Evolutionary conservation across 225 moss, liverwort and hornwort genomes (phyloP).

Genomic region (Pseudisothecium myosuroides): DNA sequence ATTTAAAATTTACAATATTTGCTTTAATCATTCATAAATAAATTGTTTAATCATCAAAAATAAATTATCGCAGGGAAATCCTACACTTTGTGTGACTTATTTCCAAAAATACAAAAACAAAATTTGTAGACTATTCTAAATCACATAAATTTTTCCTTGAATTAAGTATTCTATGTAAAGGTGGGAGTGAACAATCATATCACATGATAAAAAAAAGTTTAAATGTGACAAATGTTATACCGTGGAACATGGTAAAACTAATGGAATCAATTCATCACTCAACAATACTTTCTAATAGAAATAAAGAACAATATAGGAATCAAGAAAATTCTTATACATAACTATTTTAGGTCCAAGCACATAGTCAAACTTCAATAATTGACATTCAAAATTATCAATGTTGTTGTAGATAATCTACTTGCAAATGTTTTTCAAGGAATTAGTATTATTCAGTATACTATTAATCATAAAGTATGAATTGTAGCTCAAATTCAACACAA

Average conservation of each 20-base stretch:
- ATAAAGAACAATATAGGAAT: background rate
- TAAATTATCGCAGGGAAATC: accelerated
- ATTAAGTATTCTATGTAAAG: background rate
- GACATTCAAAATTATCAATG: background rate
- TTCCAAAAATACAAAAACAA: too few species aligned
- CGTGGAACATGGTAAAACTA: background rate
- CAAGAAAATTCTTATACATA: background rate
- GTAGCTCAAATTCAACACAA: background rate
- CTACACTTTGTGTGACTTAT: too few species aligned
- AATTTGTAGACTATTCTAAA: too few species aligned
- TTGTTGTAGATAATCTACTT: background rate
- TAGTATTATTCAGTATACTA: background rate
- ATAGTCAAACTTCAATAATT: background rate
- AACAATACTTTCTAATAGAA: background rate
- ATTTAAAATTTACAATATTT: too few species aligned
- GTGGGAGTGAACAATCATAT: background rate
- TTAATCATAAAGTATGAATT: background rate
- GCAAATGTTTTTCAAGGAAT: background rate
- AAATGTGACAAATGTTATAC: too few species aligned
- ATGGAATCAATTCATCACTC: background rate
- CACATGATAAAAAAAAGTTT: too few species aligned
- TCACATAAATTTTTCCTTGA: too few species aligned
- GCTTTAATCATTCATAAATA: too few species aligned
- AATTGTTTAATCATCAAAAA: too few species aligned
- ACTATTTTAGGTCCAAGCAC: accelerated